Evolutionary conservation across 768 basidiomycete species (phyloP), one percentile per base, ranked within the genome.

Genomic region (Lentinula raphanica): DNA sequence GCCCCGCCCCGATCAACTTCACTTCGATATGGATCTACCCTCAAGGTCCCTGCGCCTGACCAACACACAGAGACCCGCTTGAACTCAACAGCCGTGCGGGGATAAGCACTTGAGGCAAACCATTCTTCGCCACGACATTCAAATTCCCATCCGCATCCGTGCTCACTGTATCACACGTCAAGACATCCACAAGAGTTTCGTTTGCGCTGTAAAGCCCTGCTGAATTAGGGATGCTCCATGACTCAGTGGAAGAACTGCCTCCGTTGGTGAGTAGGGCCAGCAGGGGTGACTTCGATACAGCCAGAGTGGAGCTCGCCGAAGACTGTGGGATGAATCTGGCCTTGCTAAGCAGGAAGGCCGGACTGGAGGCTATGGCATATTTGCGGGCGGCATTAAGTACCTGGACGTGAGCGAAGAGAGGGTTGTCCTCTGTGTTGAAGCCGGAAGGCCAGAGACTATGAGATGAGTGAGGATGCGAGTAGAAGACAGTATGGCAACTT

Each of bases 371-470:
- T 44, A 79, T 79, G 6, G 82, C 82, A 8, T 72, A 72, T 64
- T 79, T 82, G 48, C 84, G 76, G 7, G 75, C 83, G 19, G 70
- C 73, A 60, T 85, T 87, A 13, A 87, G 68, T 2, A 71, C 58
- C 39, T 65, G 73, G 45, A 82, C 69, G 61, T 79, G 79, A 56
- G 66, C 63, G 11, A 81, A 75, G 23, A 84, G 74, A 2, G 56
- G 46, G 15, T 80, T 75, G 54, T 80, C 77, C 53, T 80, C 72
- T 19, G 76, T 74, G 27, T 63, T 56, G 65, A 84, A 88, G 28
- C 73, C 78, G 3, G 83, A 78, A 6, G 78, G 72, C 87, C 87
- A 88, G 23, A 87, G 74, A 6, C 84, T 85, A 48, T 3, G 51
- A 21, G 25, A 39, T 39, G 38, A n/a, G 13, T 13, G 11, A 29